These are phyloP conservation scores for Gonapodya sp. DNA, from an alignment of 192 early-diverging fungal species.

Conservation along the genomic window DNA sequence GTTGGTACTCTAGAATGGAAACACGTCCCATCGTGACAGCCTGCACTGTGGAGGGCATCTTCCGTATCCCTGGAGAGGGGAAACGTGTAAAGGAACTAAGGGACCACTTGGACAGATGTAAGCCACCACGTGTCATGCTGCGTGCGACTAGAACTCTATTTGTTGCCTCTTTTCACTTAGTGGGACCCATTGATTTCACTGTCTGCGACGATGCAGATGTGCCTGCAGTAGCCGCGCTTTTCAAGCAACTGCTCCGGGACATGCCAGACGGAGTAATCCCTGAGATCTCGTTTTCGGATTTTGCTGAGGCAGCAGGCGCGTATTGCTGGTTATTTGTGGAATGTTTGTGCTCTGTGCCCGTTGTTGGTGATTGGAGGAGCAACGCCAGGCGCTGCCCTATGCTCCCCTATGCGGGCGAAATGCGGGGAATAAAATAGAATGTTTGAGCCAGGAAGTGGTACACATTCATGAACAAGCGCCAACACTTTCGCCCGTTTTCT, in stretches of 20 bases:
- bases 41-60: neutral
- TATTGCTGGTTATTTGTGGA: too few species aligned
- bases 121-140: neutral
- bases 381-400: too few species aligned
- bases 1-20: too few species aligned
- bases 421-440: too few species aligned
- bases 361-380: too few species aligned
- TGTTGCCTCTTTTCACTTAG: neutral
- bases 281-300: neutral
- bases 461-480: neutral
- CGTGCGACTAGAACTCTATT: neutral
- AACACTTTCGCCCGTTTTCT: neutral
- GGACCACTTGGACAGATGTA: neutral
- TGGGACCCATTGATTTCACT: neutral
- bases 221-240: neutral
- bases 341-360: too few species aligned
- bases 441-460: too few species aligned
- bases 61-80: neutral
- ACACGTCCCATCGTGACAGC: too few species aligned
- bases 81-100: neutral
- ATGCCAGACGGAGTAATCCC: neutral
- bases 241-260: neutral
- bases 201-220: neutral
- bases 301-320: neutral
- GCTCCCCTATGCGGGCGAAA: too few species aligned